phyloP scores from a whole-genome alignment of 257 asterid species.

The Nicotiana knightiana region DNA sequence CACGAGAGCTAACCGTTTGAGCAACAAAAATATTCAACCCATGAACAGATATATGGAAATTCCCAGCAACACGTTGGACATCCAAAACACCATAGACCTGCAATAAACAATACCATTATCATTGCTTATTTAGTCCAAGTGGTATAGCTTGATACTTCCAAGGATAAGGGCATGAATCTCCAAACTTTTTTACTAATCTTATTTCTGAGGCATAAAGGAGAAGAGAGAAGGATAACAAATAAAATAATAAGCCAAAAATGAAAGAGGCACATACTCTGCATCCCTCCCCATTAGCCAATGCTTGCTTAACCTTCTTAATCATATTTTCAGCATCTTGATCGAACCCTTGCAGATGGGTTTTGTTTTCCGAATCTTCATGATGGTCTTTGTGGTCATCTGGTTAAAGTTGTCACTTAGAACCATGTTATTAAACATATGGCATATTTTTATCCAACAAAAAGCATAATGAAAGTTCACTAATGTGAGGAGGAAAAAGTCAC shows the following conservation, averaged over 20 bases:
- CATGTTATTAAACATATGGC: background rate
- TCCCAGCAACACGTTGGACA: slow-evolving; percentile 99
- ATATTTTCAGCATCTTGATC: slow-evolving; percentile 78
- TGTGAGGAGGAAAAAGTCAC: background rate
- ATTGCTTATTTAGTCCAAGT: background rate
- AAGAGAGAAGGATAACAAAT: slow-evolving; percentile 2
- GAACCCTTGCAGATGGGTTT: slow-evolving; percentile 56
- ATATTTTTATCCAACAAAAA: background rate
- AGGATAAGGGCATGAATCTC: background rate
- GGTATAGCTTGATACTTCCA: background rate
- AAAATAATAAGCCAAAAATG: slow-evolving; percentile 1
- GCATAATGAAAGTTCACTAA: background rate
- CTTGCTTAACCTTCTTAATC: slow-evolving; percentile 85
- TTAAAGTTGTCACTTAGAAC: slow-evolving; percentile 11
- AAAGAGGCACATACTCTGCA: slow-evolving; percentile 59
- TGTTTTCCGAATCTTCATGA: slow-evolving; percentile 55
- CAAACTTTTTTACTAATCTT: background rate
- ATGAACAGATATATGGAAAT: slow-evolving; percentile 95
- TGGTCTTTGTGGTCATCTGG: slow-evolving; percentile 73
- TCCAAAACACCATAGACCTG: slow-evolving; percentile 95
- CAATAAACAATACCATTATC: slow-evolving; percentile 12
- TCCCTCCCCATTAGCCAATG: slow-evolving; percentile 81
- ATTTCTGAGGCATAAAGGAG: slow-evolving; percentile 13
- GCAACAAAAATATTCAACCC: slow-evolving; percentile 93
- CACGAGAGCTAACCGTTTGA: slow-evolving; percentile 58